These are phyloP conservation scores for Herpotrichia juniperi DNA, from an alignment of 2,329 filamentous ascomycete genomes.

Conservation along the genomic window DNA sequence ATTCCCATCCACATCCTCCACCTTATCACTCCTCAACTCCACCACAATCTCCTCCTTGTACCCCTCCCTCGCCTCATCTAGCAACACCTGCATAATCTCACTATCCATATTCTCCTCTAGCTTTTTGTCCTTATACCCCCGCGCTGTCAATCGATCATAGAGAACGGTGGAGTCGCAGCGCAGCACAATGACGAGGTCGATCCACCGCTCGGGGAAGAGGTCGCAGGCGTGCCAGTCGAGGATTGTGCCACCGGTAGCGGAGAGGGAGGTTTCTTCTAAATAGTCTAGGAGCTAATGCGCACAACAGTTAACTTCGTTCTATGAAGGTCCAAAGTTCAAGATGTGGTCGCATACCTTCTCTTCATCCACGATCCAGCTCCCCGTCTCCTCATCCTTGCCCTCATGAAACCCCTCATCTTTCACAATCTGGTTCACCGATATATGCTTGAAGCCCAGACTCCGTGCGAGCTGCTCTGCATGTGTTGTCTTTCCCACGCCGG, in stretches of 20 bases:
- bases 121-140: constrained; percentile 84
- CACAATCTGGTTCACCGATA: constrained; percentile 89
- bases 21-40: constrained; percentile 81
- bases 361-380: constrained; percentile 94
- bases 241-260: constrained; percentile 75
- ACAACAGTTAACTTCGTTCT: background rate
- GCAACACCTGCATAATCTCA: constrained; percentile 94
- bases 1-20: constrained; percentile 89
- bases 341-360: constrained; percentile 70
- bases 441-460: constrained; percentile 76
- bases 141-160: constrained; percentile 80
- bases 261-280: constrained; percentile 77
- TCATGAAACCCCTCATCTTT: constrained; percentile 89
- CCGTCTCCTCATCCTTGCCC: constrained; percentile 82
- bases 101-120: constrained; percentile 95
- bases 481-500: constrained; percentile 93
- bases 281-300: constrained; percentile 75
- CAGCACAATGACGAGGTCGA: constrained; percentile 92
- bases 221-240: constrained; percentile 99
- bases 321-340: background rate
- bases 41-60: constrained; percentile 90
- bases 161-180: constrained; percentile 79
- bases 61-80: constrained; percentile 86
- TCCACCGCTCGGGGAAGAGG: constrained; percentile 89
- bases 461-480: constrained; percentile 83